These are phyloP conservation scores for Yamagishiella unicocca DNA, from an alignment of 139 green algal genomes.

Conservation along the genomic window DNA sequence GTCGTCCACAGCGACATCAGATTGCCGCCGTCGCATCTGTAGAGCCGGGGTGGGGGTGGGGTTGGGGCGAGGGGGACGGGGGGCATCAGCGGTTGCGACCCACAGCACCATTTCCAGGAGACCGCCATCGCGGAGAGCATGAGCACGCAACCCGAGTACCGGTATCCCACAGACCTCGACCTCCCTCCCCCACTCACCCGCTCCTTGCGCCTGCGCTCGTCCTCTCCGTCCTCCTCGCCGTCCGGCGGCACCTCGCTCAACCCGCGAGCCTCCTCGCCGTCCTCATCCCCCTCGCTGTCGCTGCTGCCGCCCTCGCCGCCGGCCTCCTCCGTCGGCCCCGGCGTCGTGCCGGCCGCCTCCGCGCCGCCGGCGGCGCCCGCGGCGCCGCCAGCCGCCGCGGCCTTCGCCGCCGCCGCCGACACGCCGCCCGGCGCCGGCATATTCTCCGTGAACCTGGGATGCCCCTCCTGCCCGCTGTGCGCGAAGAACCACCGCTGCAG, in stretches of 20 bases:
- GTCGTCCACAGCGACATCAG: neutral
- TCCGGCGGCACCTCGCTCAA: constrained; percentile 16
- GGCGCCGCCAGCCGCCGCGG: neutral
- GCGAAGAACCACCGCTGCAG: constrained; percentile 36
- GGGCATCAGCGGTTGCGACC: no score
- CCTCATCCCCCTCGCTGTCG: constrained; percentile 31
- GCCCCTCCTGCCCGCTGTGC: constrained; percentile 33
- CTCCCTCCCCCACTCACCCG: constrained; percentile 3
- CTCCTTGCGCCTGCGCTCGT: constrained; percentile 25
- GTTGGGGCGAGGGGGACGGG: no score
- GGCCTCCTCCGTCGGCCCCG: neutral
- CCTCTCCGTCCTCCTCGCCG: constrained; percentile 36
- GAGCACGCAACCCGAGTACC: no score
- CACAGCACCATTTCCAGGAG: no score
- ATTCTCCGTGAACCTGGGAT: constrained; percentile 37
- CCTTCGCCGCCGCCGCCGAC: constrained; percentile 1
- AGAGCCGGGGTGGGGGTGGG: no score
- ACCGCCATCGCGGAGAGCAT: no score
- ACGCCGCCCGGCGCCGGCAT: constrained; percentile 24
- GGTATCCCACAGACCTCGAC: no score
- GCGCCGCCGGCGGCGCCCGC: neutral
- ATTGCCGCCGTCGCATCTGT: constrained; percentile 8
- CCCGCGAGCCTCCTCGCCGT: constrained; percentile 19
- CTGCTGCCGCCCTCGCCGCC: constrained; percentile 33
- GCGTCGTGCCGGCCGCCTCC: neutral